Evolutionary conservation across 2,329 filamentous ascomycete genomes (phyloP), one percentile per base, ranked within the genome.

Genomic region (Raffaelea arxii): DNA sequence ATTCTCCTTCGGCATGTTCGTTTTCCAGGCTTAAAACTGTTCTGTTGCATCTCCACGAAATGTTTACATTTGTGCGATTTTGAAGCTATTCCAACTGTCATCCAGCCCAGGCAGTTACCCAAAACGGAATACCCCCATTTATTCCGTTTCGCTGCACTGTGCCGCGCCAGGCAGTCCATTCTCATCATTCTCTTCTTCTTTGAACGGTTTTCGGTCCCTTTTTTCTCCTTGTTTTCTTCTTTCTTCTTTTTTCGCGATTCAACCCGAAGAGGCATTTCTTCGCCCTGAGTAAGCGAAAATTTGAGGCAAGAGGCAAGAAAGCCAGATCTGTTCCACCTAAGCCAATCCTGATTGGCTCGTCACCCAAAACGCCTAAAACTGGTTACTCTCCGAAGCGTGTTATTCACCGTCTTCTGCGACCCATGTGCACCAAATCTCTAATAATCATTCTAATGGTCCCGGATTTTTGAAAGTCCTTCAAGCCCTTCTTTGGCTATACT

Each of bases 1-100:
- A 53, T 46, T 48, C 51, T 58, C 59, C 45, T 56, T 39, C 46
- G 47, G 38, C 32, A 32, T 25, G 43, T 41, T 12, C 16, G 42
- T 41, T 44, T 48, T 30, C 6, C 40, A 35, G 27, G 7, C 16
- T n/a, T 24, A 14, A 23, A 27, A 32, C 32, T 4, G 23, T 19
- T 3, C 41, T 27, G 37, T 41, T 6, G 14, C 24, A 14, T 12
- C 38, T 22, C 25, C 16, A 30, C 35, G n/a, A 39, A 44, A 25
- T 9, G 27, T 16, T 16, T 30, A 9, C 16, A 6, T 12, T n/a
- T 12, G 32, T 36, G 6, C 32, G 14, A 16, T 11, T 40, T 23
- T 40, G 38, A 40, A 23, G 38, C 38, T 40, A 40, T 40, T 40
- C 38, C 38, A 23, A 40, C 38, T 12, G 6, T 23, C 21, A 23